Conservation (phyloP, 169 alveolate genomes). For the Cyclospora cayetanensis region DNA sequence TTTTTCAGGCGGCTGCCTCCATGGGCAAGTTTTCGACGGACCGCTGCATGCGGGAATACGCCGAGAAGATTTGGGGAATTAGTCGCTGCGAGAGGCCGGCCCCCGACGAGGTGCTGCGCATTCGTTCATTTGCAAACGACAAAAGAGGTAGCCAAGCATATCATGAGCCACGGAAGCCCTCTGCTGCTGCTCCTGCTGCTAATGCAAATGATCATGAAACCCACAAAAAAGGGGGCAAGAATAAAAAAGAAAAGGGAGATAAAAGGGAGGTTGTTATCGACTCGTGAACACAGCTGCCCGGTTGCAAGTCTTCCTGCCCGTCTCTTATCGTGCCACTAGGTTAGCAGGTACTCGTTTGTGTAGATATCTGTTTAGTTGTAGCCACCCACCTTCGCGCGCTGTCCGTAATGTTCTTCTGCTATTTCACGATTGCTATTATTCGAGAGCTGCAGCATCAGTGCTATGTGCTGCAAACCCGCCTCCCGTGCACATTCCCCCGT, state of each 20-base stretch:
- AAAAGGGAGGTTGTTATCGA: not conserved
- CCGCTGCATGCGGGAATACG: constrained; percentile 90
- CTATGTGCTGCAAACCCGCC: too few relatives aligned
- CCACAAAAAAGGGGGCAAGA: not conserved
- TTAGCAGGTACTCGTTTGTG: too few relatives aligned
- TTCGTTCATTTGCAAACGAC: constrained; percentile 61
- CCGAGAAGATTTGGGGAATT: constrained; percentile 81
- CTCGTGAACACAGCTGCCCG: not conserved
- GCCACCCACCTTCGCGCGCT: too few relatives aligned
- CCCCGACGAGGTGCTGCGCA: constrained; percentile 47
- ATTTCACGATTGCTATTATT: too few relatives aligned
- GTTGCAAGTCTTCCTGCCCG: too few relatives aligned
- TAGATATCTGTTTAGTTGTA: too few relatives aligned
- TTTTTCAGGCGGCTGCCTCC: constrained; percentile 81
- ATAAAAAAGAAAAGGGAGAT: not conserved
- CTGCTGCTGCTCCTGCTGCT: too few relatives aligned
- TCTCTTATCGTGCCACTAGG: too few relatives aligned
- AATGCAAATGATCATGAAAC: not conserved
- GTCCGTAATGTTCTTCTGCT: too few relatives aligned
- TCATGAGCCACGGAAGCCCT: not conserved
- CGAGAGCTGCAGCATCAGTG: too few relatives aligned
- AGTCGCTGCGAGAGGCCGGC: constrained; percentile 58
- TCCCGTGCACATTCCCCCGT: too few relatives aligned
- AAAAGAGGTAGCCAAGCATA: not conserved
- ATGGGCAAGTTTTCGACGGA: constrained; percentile 94